A percentile compares a stretch with the other conserved stretches of the same genome.
Evolutionary conservation across 495 filamentous ascomycete genomes (phyloP).

Genomic region (Endocarpon pusillum): DNA sequence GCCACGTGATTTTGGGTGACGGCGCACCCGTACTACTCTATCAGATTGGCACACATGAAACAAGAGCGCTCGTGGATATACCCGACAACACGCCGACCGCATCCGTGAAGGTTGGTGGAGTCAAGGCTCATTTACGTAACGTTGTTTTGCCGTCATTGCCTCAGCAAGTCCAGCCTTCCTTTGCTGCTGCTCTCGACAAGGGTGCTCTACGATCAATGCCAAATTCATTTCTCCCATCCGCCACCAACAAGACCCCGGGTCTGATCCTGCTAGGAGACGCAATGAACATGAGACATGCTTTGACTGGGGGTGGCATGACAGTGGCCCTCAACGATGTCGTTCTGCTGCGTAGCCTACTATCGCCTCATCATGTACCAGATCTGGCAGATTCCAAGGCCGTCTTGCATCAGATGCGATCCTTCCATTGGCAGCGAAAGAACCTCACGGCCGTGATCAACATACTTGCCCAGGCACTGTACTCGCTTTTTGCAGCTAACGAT

Average conservation of each 20-base stretch:
- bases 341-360: slow-evolving; percentile 52
- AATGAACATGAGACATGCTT: slow-evolving; percentile 90
- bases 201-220: slow-evolving; percentile 73
- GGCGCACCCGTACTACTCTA: slow-evolving; percentile 76
- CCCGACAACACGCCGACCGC: slow-evolving; percentile 64
- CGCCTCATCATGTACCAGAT: slow-evolving; percentile 44
- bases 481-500: slow-evolving; percentile 75
- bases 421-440: slow-evolving; percentile 78
- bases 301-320: slow-evolving; percentile 93
- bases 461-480: slow-evolving; percentile 79
- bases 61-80: slow-evolving; percentile 79
- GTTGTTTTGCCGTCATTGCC: slow-evolving; percentile 66
- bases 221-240: slow-evolving; percentile 75
- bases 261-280: slow-evolving; percentile 78
- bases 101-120: slow-evolving; percentile 50
- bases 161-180: slow-evolving; percentile 49
- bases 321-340: slow-evolving; percentile 82
- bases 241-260: slow-evolving; percentile 51
- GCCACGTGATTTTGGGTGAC: slow-evolving; percentile 75
- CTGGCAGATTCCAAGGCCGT: slow-evolving; percentile 51
- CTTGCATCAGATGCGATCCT: slow-evolving; percentile 46
- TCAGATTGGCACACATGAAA: slow-evolving; percentile 93
- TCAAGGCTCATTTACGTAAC: slow-evolving; percentile 63
- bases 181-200: slow-evolving; percentile 54
- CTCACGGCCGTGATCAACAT: slow-evolving; percentile 86